Conservation (phyloP, 2,329 filamentous ascomycete species). For the Emydomyces testavorans region DNA sequence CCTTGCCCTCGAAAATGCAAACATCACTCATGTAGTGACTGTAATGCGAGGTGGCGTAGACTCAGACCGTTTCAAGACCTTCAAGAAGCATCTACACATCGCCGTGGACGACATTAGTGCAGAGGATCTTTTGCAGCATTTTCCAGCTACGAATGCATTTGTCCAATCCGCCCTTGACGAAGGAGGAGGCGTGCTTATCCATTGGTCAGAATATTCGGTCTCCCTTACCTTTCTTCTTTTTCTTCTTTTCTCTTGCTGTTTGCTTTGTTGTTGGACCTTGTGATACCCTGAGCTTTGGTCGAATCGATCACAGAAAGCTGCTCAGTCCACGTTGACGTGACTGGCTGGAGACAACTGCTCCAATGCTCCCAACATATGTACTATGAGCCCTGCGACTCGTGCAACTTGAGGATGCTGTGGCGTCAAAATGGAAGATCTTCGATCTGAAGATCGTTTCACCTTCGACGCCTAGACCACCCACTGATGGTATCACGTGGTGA, state of each 20-base stretch:
- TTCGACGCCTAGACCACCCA: neutral
- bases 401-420: neutral
- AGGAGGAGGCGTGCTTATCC: constrained; percentile 50
- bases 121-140: constrained; percentile 70
- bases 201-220: constrained; percentile 49
- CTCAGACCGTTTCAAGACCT: constrained; percentile 48
- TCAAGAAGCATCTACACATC: constrained; percentile 65
- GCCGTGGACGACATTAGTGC: constrained; percentile 87
- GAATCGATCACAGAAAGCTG: neutral
- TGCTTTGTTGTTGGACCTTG: constrained; percentile 1
- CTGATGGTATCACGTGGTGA: neutral
- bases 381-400: constrained; percentile 1
- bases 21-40: constrained; percentile 85
- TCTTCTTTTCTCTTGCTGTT: constrained; percentile 11
- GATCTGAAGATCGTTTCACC: neutral
- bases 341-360: neutral
- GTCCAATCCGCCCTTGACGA: constrained; percentile 62
- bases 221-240: constrained; percentile 10
- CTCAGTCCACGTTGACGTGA: neutral
- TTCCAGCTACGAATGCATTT: constrained; percentile 67
- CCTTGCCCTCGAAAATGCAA: constrained; percentile 55
- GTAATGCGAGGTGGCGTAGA: constrained; percentile 55
- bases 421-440: neutral
- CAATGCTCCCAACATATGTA: neutral
- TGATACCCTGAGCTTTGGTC: constrained; percentile 4